phyloP scores from a whole-genome alignment of 805 yeast species.

The Blastobotrys muscicola region DNA sequence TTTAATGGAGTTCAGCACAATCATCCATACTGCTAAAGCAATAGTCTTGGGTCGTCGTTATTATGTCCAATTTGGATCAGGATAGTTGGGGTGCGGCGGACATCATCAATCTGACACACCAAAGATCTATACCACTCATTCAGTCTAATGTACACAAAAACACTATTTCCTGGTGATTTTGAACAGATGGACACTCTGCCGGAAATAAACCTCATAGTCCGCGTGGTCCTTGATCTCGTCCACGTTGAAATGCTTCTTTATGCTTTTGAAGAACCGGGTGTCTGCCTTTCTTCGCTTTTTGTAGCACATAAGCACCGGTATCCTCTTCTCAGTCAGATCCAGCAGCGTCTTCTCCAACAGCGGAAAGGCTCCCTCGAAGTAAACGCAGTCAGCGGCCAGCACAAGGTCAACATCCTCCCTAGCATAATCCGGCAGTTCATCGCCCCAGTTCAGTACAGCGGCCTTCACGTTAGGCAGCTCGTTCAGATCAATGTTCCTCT shows the following conservation, averaged over 20 bases:
- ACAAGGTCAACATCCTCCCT: slow-evolving; percentile 34
- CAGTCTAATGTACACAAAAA: too few relatives aligned
- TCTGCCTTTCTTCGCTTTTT: slow-evolving; percentile 44
- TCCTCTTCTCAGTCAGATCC: slow-evolving; percentile 34
- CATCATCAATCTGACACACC: too few relatives aligned
- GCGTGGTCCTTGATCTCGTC: slow-evolving; percentile 24
- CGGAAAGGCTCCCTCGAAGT: slow-evolving; percentile 45
- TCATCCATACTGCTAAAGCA: neutral
- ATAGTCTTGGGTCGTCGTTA: slow-evolving; percentile 1
- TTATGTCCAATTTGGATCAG: too few relatives aligned
- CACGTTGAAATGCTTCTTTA: slow-evolving; percentile 23
- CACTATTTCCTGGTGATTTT: slow-evolving; percentile 25
- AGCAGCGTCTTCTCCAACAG: slow-evolving; percentile 40
- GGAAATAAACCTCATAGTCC: slow-evolving; percentile 29
- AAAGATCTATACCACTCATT: too few relatives aligned
- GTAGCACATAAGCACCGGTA: slow-evolving; percentile 43
- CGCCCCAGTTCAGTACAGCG: slow-evolving; percentile 38
- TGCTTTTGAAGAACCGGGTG: slow-evolving; percentile 28
- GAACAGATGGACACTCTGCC: slow-evolving; percentile 35
- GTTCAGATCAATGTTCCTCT: slow-evolving; percentile 36
- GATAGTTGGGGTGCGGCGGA: too few relatives aligned
- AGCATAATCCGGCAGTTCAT: slow-evolving; percentile 31
- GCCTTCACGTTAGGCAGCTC: slow-evolving; percentile 32
- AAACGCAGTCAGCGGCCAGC: slow-evolving; percentile 54
- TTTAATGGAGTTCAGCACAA: neutral